Conservation (phyloP, 495 filamentous ascomycete genomes). For the Neurospora pannonica region DNA sequence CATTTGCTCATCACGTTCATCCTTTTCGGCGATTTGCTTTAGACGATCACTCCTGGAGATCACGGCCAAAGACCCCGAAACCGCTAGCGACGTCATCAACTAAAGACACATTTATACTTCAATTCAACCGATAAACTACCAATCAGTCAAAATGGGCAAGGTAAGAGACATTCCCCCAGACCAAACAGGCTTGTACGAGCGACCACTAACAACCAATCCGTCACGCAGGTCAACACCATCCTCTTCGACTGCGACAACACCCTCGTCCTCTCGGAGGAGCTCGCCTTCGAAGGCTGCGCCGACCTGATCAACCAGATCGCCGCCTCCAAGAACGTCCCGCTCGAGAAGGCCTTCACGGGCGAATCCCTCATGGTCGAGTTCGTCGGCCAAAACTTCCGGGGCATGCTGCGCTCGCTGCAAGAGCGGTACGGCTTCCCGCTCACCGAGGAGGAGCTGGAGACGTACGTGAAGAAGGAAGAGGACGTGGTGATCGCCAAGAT, state of each 20-base stretch:
- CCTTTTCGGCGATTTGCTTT: neutral
- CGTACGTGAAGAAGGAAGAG: conserved; percentile 71
- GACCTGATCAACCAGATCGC: conserved; percentile 89
- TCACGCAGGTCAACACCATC: conserved; percentile 35
- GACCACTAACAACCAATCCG: neutral
- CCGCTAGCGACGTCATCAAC: neutral
- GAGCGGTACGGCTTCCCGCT: conserved; percentile 68
- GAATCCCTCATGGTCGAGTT: conserved; percentile 75
- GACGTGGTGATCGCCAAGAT: conserved; percentile 79
- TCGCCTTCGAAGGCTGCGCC: conserved; percentile 92
- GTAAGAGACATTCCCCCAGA: neutral
- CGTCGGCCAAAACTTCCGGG: conserved; percentile 93
- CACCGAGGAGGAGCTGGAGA: conserved; percentile 55
- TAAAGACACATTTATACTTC: neutral
- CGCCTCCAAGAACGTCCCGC: conserved; percentile 48
- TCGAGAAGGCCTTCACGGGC: conserved; percentile 63
- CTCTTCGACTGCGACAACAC: conserved; percentile 99
- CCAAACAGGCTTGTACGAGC: neutral
- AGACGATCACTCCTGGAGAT: neutral
- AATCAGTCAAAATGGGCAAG: conserved; percentile 11
- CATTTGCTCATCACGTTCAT: neutral
- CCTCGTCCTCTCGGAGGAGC: conserved; percentile 80
- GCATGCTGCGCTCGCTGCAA: conserved; percentile 67
- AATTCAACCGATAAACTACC: neutral
- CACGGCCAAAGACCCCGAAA: neutral